Evolutionary conservation across 352 stramenopile genomes (phyloP), one percentile per base, ranked within the genome.

Genomic region (Blastocystis hominis): DNA sequence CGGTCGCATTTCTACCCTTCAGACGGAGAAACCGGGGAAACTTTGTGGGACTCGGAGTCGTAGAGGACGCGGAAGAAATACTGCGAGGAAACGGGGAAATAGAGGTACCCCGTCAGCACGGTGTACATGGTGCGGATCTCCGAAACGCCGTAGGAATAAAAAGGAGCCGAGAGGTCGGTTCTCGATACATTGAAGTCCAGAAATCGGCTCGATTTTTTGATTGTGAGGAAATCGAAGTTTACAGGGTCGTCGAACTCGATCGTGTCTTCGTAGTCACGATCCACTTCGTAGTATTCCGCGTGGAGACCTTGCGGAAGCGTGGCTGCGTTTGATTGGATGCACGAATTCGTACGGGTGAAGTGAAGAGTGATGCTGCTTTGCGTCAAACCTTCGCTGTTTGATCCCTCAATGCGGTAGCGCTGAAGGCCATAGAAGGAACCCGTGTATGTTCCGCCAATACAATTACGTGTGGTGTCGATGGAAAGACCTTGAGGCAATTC

Each of bases 401-500:
- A 7, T 40, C 72, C 72, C 17, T 66, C 10, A 42, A 84, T 46
- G 15, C 2, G 40, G 46, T 84, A 84, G 10, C 38, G 17, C 44
- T 84, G 72, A 47, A 44, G 34, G 17, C 72, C 72, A 13, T 66
- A 84, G 44, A 36, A 50, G 38, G 17, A 66, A 3, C 55, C 72
- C 20, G 7, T 64, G n/a, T 84, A 84, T 20, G 17, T 53, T 20
- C 72, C 72, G 36, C 72, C 72, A 47, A 84, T 69, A 53, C 72
- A 84, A 40, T 64, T 64, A 38, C 72, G 44, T 47, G 47, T 30
- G 36, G 38, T 40, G 55, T 84, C 72, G 30, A 84, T 66, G 20
- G 30, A 40, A 20, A 84, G 30, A 66, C 50, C 72, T 46, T 84
- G 72, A n/a, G 72, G 50, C 50, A 84, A 30, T 54, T 84, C 72